Conservation (phyloP, 352 stramenopile genomes). For the Phytophthora podocarpi region DNA sequence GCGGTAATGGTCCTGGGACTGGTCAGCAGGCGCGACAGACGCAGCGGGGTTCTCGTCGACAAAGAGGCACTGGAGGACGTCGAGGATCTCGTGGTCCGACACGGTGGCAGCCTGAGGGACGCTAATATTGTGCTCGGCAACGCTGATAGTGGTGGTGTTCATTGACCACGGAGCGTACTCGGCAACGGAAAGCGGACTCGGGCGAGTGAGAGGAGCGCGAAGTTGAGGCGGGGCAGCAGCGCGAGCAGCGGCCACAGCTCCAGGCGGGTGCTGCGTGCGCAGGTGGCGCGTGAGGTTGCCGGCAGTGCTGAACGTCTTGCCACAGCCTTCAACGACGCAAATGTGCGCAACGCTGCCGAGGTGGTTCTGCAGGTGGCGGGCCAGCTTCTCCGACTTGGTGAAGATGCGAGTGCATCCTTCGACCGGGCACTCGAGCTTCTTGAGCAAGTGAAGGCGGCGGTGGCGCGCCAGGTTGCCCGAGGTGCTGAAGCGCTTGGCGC, state of each 20-base stretch:
- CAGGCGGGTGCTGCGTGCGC: constrained; percentile 61
- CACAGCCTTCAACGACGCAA: constrained; percentile 59
- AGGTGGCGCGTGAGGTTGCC: constrained; percentile 76
- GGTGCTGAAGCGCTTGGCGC: constrained; percentile 69
- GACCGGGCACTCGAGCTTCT: constrained; percentile 56
- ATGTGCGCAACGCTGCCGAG: constrained; percentile 58
- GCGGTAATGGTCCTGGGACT: constrained; percentile 35
- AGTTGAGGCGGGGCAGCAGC: constrained; percentile 22
- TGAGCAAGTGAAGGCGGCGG: constrained; percentile 53
- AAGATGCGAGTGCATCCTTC: constrained; percentile 56
- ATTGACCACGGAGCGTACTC: constrained; percentile 41
- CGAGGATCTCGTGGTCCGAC: constrained; percentile 50
- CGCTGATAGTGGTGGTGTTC: background rate
- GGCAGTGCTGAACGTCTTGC: constrained; percentile 70
- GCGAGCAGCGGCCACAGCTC: constrained; percentile 37
- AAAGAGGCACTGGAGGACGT: constrained; percentile 52
- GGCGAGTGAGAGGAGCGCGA: constrained; percentile 15
- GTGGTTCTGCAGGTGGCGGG: constrained; percentile 57
- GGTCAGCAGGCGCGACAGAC: constrained; percentile 7
- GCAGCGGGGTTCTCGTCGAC: constrained; percentile 32
- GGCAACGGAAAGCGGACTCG: constrained; percentile 23
- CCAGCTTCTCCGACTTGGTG: constrained; percentile 58
- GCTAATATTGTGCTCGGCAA: constrained; percentile 15
- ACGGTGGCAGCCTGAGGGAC: constrained; percentile 34
- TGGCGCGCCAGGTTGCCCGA: constrained; percentile 66